A percentile compares a stretch with the other conserved stretches of the same genome.
Conservation (phyloP, 495 filamentous ascomycete species). For the Penicillium cosmopolitanum region DNA sequence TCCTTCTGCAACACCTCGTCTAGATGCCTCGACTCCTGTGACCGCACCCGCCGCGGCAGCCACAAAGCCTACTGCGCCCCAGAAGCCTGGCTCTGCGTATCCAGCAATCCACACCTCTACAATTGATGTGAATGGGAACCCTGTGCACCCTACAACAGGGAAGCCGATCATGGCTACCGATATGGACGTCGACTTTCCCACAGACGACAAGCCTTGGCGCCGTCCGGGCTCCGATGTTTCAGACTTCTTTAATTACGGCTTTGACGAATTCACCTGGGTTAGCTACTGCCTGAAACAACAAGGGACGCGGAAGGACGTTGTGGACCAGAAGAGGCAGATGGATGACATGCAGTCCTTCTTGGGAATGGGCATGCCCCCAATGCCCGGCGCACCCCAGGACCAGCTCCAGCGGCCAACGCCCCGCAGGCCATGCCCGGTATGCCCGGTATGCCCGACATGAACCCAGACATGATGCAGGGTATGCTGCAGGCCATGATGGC, state of each 20-base stretch:
- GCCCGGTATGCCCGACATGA: constrained; percentile 72
- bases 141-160: constrained; percentile 70
- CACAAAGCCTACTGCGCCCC: constrained; percentile 43
- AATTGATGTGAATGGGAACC: constrained; percentile 83
- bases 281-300: constrained; percentile 91
- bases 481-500: constrained; percentile 85
- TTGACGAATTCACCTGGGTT: constrained; percentile 99
- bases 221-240: constrained; percentile 92
- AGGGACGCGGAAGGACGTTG: constrained; percentile 69
- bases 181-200: constrained; percentile 77
- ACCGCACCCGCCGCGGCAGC: constrained; percentile 47
- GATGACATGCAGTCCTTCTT: constrained; percentile 88
- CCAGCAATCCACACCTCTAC: constrained; percentile 74
- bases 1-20: constrained; percentile 41
- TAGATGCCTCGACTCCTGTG: constrained; percentile 48
- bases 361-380: constrained; percentile 72
- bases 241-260: constrained; percentile 99
- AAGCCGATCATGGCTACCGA: constrained; percentile 75
- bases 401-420: constrained; percentile 39
- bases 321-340: constrained; percentile 80
- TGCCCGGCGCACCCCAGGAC: constrained; percentile 59
- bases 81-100: constrained; percentile 60
- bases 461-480: constrained; percentile 74
- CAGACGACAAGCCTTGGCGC: constrained; percentile 90
- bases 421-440: constrained; percentile 63